phyloP scores from a whole-genome alignment of 768 basidiomycete genomes.

The Strobilomyces dryophilus region DNA sequence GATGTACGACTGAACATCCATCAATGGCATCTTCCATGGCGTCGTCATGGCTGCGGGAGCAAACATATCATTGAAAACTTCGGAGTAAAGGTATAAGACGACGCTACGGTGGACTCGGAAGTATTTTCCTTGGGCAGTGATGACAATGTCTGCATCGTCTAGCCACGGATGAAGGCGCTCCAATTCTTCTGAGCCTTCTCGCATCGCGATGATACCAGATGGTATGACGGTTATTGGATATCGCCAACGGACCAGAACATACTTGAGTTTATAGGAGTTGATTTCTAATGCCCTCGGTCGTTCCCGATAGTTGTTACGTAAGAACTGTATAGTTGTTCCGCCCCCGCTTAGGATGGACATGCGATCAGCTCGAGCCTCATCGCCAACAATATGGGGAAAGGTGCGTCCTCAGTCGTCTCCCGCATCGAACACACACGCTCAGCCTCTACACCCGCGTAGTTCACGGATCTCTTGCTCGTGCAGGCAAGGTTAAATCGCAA shows the following conservation, averaged over 20 bases:
- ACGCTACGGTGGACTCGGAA: slow-evolving; percentile 32
- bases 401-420: slow-evolving; percentile 31
- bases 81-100: slow-evolving; percentile 23
- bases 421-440: neutral
- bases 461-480: slow-evolving; percentile 99
- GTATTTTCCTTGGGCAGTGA: slow-evolving; percentile 19
- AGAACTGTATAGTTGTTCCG: slow-evolving; percentile 41
- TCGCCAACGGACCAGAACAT: too few species aligned
- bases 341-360: slow-evolving; percentile 20
- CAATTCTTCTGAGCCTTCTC: too few species aligned
- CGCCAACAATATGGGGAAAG: slow-evolving; percentile 75
- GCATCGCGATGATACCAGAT: too few species aligned
- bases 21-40: slow-evolving; percentile 9
- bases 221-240: too few species aligned
- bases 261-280: too few species aligned
- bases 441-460: slow-evolving; percentile 42
- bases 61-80: slow-evolving; percentile 31
- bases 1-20: slow-evolving; percentile 17
- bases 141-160: slow-evolving; percentile 30
- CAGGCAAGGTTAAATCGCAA: slow-evolving; percentile 99
- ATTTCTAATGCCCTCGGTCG: too few species aligned
- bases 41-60: too few species aligned
- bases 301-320: slow-evolving; percentile 35
- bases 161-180: slow-evolving; percentile 21
- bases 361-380: slow-evolving; percentile 34